These are phyloP conservation scores for Yarrowia sp. DNA, from an alignment of 805 yeast genomes.

Conservation along the genomic window DNA sequence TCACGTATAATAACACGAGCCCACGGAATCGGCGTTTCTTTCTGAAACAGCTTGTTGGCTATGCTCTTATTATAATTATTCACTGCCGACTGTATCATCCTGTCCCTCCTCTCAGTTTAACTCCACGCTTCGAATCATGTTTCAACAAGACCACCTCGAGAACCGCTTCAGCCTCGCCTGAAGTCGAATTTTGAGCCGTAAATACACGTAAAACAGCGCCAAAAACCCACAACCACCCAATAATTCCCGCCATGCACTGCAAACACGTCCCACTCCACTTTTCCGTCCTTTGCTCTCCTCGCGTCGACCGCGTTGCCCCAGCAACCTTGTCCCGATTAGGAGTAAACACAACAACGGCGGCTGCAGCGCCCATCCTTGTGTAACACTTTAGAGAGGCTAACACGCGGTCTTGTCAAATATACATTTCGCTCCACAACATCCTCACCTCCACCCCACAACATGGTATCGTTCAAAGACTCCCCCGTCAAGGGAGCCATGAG, in stretches of 20 bases:
- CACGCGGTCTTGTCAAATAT: background rate
- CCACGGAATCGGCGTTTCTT: too few species aligned
- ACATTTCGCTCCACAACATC: background rate
- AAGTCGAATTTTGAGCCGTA: too few species aligned
- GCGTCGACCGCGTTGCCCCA: slow-evolving; percentile 9
- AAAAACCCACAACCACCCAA: too few species aligned
- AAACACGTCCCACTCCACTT: too few species aligned
- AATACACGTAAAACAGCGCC: too few species aligned
- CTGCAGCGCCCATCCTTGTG: background rate
- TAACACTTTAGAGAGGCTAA: background rate
- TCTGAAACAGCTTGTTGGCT: too few species aligned
- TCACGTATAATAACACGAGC: too few species aligned
- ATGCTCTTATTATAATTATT: too few species aligned
- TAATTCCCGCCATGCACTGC: too few species aligned
- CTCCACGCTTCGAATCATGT: background rate
- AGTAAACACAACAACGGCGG: slow-evolving; percentile 4
- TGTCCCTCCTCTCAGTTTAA: background rate
- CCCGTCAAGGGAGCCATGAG: slow-evolving; percentile 24
- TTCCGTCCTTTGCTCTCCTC: background rate
- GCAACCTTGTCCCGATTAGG: slow-evolving; percentile 17
- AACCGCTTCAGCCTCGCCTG: too few species aligned
- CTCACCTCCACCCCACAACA: background rate
- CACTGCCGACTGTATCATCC: background rate
- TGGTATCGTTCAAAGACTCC: slow-evolving; percentile 22
- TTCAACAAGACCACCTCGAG: too few species aligned